Percentiles rank a stretch among this genome's conserved stretches.
Conservation (phyloP, 208 protist species). For the Trypanosoma scelopori region DNA sequence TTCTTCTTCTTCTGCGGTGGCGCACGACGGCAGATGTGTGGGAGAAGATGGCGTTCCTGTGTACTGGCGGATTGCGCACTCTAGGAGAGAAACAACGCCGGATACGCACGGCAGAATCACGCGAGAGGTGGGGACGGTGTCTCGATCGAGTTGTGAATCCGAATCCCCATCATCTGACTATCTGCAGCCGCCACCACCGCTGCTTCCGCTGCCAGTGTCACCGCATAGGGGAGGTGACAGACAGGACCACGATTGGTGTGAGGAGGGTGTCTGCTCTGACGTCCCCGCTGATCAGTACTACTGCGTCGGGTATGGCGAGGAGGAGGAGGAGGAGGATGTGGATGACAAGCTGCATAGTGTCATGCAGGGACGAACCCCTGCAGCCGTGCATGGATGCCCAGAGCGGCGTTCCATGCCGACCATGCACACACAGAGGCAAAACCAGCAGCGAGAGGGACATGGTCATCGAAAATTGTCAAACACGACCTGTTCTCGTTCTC, state of each 20-base stretch:
- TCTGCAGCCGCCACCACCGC: background rate
- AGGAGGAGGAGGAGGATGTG: background rate
- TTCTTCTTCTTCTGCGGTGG: background rate
- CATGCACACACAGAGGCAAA: background rate
- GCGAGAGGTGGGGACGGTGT: background rate
- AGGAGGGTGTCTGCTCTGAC: constrained; percentile 10
- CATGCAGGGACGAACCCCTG: background rate
- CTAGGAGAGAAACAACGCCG: background rate
- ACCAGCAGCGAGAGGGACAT: background rate
- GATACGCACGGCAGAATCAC: background rate
- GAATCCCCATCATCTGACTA: background rate
- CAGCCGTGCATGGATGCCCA: background rate
- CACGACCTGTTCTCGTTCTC: background rate
- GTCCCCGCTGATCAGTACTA: constrained; percentile 24
- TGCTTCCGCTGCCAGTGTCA: no score
- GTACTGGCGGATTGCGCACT: constrained; percentile 13
- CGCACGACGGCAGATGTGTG: background rate
- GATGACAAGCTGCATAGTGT: background rate
- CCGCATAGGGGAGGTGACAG: background rate
- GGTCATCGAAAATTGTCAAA: background rate
- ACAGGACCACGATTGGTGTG: background rate
- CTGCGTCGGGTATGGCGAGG: constrained; percentile 20
- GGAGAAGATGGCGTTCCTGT: constrained; percentile 1
- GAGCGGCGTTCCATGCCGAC: background rate
- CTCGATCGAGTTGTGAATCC: background rate